These are phyloP conservation scores for Platanthera guangdongensis DNA, from an alignment of 106 monocot species.

Conservation along the genomic window DNA sequence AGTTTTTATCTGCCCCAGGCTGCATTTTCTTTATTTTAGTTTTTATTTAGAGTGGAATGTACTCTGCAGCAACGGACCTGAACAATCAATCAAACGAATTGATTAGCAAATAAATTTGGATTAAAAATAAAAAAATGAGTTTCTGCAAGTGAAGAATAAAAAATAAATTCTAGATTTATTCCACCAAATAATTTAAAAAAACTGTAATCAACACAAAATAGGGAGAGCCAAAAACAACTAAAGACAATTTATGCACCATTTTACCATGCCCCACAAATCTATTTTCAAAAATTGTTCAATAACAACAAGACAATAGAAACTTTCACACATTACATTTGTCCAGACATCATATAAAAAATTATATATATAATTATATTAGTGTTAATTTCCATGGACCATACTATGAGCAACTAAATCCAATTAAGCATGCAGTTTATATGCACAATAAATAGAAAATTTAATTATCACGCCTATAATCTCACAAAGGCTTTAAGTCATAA, in stretches of 20 bases:
- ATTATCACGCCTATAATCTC: too few relatives aligned
- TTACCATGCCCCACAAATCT: neutral
- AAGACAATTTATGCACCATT: neutral
- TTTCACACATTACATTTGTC: too few relatives aligned
- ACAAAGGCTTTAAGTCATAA: too few relatives aligned
- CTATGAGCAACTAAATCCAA: too few relatives aligned
- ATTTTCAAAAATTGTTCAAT: too few relatives aligned
- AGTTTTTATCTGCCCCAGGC: conserved; percentile 31
- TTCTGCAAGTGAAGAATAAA: neutral
- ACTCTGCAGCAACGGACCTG: neutral
- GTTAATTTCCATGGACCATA: too few relatives aligned
- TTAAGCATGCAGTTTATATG: too few relatives aligned
- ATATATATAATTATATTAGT: too few relatives aligned
- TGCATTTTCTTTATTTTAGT: conserved; percentile 29
- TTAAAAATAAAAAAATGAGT: neutral
- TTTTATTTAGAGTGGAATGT: neutral
- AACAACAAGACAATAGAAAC: too few relatives aligned
- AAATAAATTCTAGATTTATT: neutral
- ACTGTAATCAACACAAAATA: neutral
- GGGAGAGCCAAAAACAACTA: neutral
- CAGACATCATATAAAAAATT: too few relatives aligned
- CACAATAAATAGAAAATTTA: too few relatives aligned
- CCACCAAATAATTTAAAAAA: neutral
- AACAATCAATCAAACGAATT: neutral
- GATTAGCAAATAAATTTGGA: neutral